Conservation (phyloP, 75 land plant species). For the Pinus tabuliformis region DNA sequence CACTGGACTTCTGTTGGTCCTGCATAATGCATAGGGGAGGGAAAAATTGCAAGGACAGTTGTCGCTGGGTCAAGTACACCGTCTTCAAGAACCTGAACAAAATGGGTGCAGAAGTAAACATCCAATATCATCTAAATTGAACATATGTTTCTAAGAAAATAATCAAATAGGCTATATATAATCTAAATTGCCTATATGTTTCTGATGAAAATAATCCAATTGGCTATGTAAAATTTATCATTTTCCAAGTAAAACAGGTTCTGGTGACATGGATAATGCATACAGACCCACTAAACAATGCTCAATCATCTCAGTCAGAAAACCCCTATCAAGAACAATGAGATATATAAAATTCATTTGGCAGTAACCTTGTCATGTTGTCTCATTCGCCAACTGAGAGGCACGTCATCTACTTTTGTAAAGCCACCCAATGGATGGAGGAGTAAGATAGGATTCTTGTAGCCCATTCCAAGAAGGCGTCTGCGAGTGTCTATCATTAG, state of each 20-base stretch:
- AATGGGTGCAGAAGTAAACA: slow-evolving; percentile 1
- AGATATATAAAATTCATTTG: too few species aligned
- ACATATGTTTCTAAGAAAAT: background rate
- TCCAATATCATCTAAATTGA: background rate
- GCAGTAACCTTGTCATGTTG: slow-evolving; percentile 85
- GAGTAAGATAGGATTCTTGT: slow-evolving; percentile 87
- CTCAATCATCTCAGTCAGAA: slow-evolving; percentile 1
- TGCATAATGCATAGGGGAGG: slow-evolving; percentile 99
- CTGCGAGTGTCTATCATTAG: slow-evolving; percentile 94
- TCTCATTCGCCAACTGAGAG: slow-evolving; percentile 90
- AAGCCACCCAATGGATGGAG: slow-evolving; percentile 97
- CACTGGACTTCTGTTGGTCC: slow-evolving; percentile 99
- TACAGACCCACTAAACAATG: slow-evolving; percentile 3
- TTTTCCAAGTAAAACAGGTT: background rate
- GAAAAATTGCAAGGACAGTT: slow-evolving; percentile 92
- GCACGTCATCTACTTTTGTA: slow-evolving; percentile 96
- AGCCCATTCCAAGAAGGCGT: slow-evolving; percentile 95
- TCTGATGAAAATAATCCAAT: background rate
- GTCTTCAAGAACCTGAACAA: slow-evolving; percentile 76
- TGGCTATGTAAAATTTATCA: background rate
- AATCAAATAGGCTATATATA: background rate
- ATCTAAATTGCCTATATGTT: background rate
- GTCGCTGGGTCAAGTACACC: slow-evolving; percentile 96
- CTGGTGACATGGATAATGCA: background rate
- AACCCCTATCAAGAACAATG: too few species aligned